Evolutionary conservation across 306 rosid species (phyloP).

Genomic region (Lotus japonicus): DNA sequence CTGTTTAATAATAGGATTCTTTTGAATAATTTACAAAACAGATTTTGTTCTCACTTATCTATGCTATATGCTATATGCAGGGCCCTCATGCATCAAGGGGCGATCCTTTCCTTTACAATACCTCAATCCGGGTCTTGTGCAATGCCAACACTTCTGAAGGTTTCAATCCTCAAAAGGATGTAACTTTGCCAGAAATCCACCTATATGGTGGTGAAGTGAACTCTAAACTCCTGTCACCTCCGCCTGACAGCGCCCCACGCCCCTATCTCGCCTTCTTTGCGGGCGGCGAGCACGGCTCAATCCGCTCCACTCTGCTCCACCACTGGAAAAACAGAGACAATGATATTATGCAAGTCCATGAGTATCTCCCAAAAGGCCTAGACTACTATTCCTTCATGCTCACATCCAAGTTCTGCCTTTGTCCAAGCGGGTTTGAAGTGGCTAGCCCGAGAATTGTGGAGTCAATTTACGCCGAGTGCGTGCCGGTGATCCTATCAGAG

Average conservation of each 20-base stretch:
- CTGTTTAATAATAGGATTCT: no score
- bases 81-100: conserved; percentile 68
- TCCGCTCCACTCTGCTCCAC: conserved; percentile 48
- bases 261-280: conserved; percentile 70
- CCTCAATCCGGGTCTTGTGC: conserved; percentile 74
- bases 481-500: conserved; percentile 55
- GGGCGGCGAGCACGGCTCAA: conserved; percentile 77
- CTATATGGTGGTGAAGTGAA: conserved; percentile 55
- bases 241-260: conserved; percentile 30
- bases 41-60: no score
- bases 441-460: conserved; percentile 86
- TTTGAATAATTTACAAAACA: no score
- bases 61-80: conserved; percentile 18
- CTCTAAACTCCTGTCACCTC: conserved; percentile 44
- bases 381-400: conserved; percentile 72
- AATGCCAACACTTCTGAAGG: conserved; percentile 91
- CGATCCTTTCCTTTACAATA: conserved; percentile 51
- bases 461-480: conserved; percentile 73
- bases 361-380: conserved; percentile 55
- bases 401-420: conserved; percentile 64
- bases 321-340: conserved; percentile 56
- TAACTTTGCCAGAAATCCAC: conserved; percentile 68
- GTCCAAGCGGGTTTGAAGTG: conserved; percentile 86
- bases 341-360: conserved; percentile 36
- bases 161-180: conserved; percentile 79